Percentiles rank a stretch among this genome's conserved stretches.
Conservation (phyloP, 2,329 filamentous ascomycete species). For the Leptoxyphium fumago region DNA sequence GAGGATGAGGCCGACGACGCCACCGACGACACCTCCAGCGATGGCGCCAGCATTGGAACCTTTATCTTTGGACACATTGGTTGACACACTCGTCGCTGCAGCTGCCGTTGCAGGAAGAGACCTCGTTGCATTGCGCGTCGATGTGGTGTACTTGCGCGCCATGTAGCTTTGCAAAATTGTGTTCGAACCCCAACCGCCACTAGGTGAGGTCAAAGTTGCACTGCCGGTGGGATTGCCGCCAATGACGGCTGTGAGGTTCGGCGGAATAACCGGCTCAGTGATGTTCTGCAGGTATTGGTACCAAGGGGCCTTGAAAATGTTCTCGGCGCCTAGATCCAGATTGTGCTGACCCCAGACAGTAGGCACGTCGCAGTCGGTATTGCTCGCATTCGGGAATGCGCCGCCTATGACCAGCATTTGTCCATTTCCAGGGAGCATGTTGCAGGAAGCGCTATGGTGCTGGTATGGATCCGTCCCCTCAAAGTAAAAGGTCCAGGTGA, state of each 20-base stretch:
- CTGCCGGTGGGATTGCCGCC: constrained; percentile 39
- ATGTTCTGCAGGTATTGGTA: constrained; percentile 32
- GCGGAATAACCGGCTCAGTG: constrained; percentile 35
- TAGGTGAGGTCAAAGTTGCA: constrained; percentile 38
- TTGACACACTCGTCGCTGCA: constrained; percentile 4
- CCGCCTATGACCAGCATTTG: constrained; percentile 53
- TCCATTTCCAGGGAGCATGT: constrained; percentile 40
- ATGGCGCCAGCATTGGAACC: constrained; percentile 22
- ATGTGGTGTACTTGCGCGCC: constrained; percentile 32
- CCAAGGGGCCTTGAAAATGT: constrained; percentile 31
- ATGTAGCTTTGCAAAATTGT: constrained; percentile 41
- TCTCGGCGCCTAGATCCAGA: constrained; percentile 33
- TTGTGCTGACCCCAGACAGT: constrained; percentile 37
- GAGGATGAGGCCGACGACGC: constrained; percentile 19
- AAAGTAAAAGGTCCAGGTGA: constrained; percentile 39
- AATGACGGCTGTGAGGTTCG: constrained; percentile 30
- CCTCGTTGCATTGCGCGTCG: constrained; percentile 38
- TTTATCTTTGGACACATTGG: not conserved
- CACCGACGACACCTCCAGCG: constrained; percentile 26
- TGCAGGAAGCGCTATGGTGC: constrained; percentile 42
- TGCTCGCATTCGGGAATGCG: constrained; percentile 38
- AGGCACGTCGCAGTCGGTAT: constrained; percentile 31
- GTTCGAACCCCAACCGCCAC: constrained; percentile 32
- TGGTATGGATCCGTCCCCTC: constrained; percentile 25
- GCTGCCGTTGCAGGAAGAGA: constrained; percentile 18